These are phyloP conservation scores for Ustilago tritici DNA, from an alignment of 1,284 basidiomycete genomes.

Conservation along the genomic window DNA sequence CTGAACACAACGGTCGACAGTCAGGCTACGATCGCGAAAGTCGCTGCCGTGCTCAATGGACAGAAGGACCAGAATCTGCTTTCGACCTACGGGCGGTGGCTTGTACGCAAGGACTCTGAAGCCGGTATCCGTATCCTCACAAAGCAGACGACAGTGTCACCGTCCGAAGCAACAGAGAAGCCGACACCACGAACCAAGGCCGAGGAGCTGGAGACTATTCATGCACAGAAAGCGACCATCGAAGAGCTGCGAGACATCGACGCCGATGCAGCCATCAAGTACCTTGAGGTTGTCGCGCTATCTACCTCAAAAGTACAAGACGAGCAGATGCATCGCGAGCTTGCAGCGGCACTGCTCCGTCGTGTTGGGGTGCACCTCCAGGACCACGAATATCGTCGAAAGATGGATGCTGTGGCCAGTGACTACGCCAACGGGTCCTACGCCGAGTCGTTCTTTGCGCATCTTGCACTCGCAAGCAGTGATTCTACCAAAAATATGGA, in stretches of 20 bases:
- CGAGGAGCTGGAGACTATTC: conserved; percentile 38
- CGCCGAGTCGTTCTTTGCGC: conserved; percentile 60
- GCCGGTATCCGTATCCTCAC: conserved; percentile 55
- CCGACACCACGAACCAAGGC: conserved; percentile 22
- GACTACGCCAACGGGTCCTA: conserved; percentile 52
- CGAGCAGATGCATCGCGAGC: conserved; percentile 52
- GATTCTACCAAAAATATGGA: conserved; percentile 24
- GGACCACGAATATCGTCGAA: conserved; percentile 18
- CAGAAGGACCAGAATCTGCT: conserved; percentile 29
- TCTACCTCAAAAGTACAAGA: conserved; percentile 44
- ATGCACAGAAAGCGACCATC: conserved; percentile 43
- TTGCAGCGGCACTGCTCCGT: conserved; percentile 30
- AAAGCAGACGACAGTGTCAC: conserved; percentile 11
- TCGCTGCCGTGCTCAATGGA: conserved; percentile 30
- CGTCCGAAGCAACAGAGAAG: conserved; percentile 15
- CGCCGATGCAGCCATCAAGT: conserved; percentile 50
- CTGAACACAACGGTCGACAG: conserved; percentile 12
- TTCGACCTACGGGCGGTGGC: conserved; percentile 55
- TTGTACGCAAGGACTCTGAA: conserved; percentile 54
- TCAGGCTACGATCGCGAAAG: conserved; percentile 19
- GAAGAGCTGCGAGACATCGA: conserved; percentile 47
- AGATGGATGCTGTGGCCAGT: conserved; percentile 23
- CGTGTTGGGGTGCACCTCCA: conserved; percentile 21
- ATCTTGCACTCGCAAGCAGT: conserved; percentile 52
- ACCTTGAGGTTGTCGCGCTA: conserved; percentile 62